Evolutionary conservation across 169 alveolate species (phyloP).

Genomic region (Plasmodium coatneyi): DNA sequence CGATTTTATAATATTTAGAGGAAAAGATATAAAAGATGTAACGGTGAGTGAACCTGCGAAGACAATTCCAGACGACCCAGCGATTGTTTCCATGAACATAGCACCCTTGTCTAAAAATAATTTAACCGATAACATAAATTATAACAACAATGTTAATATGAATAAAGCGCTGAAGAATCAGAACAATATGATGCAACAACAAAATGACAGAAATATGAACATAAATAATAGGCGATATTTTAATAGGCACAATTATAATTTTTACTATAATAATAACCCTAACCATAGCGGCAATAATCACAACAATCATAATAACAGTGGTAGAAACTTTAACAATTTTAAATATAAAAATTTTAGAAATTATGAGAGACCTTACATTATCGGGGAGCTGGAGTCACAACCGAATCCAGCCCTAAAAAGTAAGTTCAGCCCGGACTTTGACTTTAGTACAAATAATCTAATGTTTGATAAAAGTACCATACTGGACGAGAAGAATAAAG

Average conservation of each 20-base stretch:
- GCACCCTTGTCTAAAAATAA: constrained; percentile 65
- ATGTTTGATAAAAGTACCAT: constrained; percentile 63
- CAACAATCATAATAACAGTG: constrained; percentile 17
- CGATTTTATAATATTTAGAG: constrained; percentile 88
- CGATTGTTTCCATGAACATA: constrained; percentile 69
- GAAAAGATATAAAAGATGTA: constrained; percentile 88
- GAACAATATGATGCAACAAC: constrained; percentile 35
- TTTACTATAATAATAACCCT: constrained; percentile 10
- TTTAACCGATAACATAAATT: constrained; percentile 53
- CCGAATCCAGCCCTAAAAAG: constrained; percentile 67
- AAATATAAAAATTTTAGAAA: constrained; percentile 54
- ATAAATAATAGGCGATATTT: constrained; percentile 53
- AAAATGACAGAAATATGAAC: constrained; percentile 62
- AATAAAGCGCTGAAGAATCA: constrained; percentile 46
- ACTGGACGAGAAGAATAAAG: constrained; percentile 59
- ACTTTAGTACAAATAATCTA: constrained; percentile 58
- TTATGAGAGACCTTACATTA: constrained; percentile 58
- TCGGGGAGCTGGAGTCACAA: constrained; percentile 72
- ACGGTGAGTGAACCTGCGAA: constrained; percentile 84
- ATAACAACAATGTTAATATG: constrained; percentile 54
- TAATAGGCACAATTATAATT: constrained; percentile 55
- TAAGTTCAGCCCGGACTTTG: constrained; percentile 73
- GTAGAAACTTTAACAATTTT: constrained; percentile 53
- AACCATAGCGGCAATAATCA: neutral
- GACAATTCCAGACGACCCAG: constrained; percentile 77